Base-by-base conservation (phyloP, 129 eudicot species). In the Saussurea involucrata region DNA sequence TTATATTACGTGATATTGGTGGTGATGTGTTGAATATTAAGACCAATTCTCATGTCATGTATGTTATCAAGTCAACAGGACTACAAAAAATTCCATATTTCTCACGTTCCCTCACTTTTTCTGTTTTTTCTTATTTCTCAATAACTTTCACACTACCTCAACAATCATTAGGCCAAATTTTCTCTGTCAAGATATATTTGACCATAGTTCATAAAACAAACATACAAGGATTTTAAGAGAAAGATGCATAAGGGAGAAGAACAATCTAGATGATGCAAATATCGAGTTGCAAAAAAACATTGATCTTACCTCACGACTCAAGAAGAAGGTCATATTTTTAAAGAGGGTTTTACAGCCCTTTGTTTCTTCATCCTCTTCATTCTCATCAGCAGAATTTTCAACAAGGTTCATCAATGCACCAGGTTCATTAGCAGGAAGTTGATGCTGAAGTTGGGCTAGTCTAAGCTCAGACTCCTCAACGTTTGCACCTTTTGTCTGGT, bases 391-490 rank as follows among this genome's bases (percentile, higher is more conserved):
- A 69, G 78, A 81, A 77, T 86, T 84, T 80, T 82, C 84, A 63
- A 87, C 89, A 76, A 89, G 98, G 58, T 84, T 89, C 96, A 86
- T 92, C 57, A 90, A 71, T 21, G 93, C 90, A 78, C 97, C 96
- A 72, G 95, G 88, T 80, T 88, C 96, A 79, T 83, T 86, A 28
- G 90, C 81, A 80, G 93, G 90, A 46, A 89, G 97, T 65, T 92
- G 93, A 76, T 92, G 86, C 46, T 92, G 93, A 80, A 90, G 97
- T 76, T 92, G 97, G 13, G 97, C 92, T 65, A 92, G 77, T 75
- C 95, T 82, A 61, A 92, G 92, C 49, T 89, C 90, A 79, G 95
- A 87, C 75, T 91, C 97, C 5, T 87, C 87, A 57, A 9, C 76
- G 21, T 80, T 69, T 55, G 69, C 34, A n/a, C 67, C 88, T 20